Base-by-base conservation (phyloP, 169 alveolate genomes). In the Babesia gibsoni region DNA sequence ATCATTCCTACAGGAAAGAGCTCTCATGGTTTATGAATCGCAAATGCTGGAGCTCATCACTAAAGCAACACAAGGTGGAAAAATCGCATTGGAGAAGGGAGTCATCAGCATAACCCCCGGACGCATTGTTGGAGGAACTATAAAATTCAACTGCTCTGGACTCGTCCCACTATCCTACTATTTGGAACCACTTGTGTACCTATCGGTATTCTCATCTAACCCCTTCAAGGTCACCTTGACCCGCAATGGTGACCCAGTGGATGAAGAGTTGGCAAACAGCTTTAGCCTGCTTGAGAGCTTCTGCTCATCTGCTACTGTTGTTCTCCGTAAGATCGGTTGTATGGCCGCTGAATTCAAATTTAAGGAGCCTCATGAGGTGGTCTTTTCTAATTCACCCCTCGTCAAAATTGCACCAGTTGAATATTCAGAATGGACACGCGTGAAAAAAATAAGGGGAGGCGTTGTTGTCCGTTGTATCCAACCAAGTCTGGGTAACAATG, bases 111-210 rank as follows among this genome's bases (percentile, higher is more conserved):
- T 79, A 7, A 48, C 20, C 41, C 88, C 88, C 27, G 88, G 88
- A 0, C 73, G 67, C 43, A 36, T 79, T 30, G 64, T 49, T 6
- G 88, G 88, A 1, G 88, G 88, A 16, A 43, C 45, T 5, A 20
- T 63, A 18, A 30, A 27, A 18, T 79, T 79, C 56, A 37, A 68
- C 37, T 79, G 82, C 23, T 45, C 73, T 10, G 46, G 50, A n/a
- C 29, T 35, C 5, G 69, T 57, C 16, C 83, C 82, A 3, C 48
- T 69, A 1, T 59, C 79, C n/a, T 79, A 79, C 32, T 79, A 67
- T 43, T 49, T 79, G 70, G 88, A 79, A 53, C 88, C 88, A 0
- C 49, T 79, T 25, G 66, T 79, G 4, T 68, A 56, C 27, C 79
- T 79, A 22, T 46, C 74, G 12, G 79, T 72, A 4, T 52, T 79